A percentile compares a stretch with the other conserved stretches of the same genome.
Evolutionary conservation across 495 filamentous ascomycete species (phyloP).

Genomic region (Bombardia bombarda): DNA sequence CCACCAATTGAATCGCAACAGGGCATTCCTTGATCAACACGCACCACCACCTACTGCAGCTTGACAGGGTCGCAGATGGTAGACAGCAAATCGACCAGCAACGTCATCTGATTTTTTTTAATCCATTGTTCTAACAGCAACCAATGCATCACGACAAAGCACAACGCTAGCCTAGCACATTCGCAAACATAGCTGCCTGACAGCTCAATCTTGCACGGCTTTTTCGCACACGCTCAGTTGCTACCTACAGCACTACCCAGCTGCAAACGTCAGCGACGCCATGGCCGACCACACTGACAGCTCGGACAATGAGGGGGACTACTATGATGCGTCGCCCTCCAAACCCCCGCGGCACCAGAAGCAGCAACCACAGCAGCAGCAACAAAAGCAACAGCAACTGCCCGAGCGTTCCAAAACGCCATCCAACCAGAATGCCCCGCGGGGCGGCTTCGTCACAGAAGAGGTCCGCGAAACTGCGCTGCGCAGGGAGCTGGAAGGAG

Average conservation of each 20-base stretch:
- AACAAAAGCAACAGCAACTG: slow-evolving; percentile 3
- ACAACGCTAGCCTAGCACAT: too few species aligned
- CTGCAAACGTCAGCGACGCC: slow-evolving; percentile 3
- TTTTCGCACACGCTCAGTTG: too few species aligned
- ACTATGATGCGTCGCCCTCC: slow-evolving; percentile 64
- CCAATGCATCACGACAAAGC: too few species aligned
- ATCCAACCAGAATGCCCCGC: slow-evolving; percentile 44
- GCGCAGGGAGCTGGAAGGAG: slow-evolving; percentile 67
- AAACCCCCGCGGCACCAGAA: slow-evolving; percentile 12
- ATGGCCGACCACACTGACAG: slow-evolving; percentile 19
- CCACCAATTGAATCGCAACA: slow-evolving; percentile 17
- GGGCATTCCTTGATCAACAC: slow-evolving; percentile 1
- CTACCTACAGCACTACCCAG: too few species aligned
- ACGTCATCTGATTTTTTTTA: slow-evolving; percentile 11
- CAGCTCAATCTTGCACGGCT: too few species aligned
- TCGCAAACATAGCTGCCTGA: too few species aligned
- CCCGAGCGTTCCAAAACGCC: slow-evolving; percentile 33
- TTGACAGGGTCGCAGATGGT: neutral
- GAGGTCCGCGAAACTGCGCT: slow-evolving; percentile 67
- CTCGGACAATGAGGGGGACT: slow-evolving; percentile 52
- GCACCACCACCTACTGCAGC: too few species aligned
- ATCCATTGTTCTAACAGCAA: too few species aligned
- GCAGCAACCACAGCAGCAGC: slow-evolving; percentile 5
- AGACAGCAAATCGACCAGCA: slow-evolving; percentile 4
- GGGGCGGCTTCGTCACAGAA: slow-evolving; percentile 61